Conservation (phyloP, 2,329 filamentous ascomycete genomes). For the Pseudogymnoascus sp. region DNA sequence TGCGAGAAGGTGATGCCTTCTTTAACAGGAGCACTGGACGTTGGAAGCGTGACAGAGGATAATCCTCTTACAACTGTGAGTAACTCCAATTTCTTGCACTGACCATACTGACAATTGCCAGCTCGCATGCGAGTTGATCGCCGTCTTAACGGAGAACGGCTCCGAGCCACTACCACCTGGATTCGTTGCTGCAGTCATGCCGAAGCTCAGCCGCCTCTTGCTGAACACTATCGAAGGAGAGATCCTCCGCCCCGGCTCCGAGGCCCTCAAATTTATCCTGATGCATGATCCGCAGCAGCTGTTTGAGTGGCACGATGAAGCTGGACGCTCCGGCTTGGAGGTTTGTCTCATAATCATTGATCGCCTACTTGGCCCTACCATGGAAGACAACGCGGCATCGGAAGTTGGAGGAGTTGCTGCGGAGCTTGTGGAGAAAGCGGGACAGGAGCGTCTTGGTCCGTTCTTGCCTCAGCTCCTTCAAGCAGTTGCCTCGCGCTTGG, state of each 20-base stretch:
- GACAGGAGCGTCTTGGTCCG: slow-evolving; percentile 80
- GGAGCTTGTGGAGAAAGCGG: slow-evolving; percentile 91
- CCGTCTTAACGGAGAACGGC: slow-evolving; percentile 73
- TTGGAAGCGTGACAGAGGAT: slow-evolving; percentile 78
- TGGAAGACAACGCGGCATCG: slow-evolving; percentile 92
- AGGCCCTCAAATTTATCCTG: slow-evolving; percentile 82
- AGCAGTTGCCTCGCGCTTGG: slow-evolving; percentile 79
- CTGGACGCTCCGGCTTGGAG: slow-evolving; percentile 75
- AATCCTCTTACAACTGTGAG: slow-evolving; percentile 69
- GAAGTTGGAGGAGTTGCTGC: slow-evolving; percentile 92
- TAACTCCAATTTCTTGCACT: slow-evolving; percentile 13
- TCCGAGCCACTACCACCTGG: slow-evolving; percentile 78
- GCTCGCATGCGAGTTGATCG: slow-evolving; percentile 77
- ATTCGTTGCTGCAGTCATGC: slow-evolving; percentile 77
- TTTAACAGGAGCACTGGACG: slow-evolving; percentile 80
- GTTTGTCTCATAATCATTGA: slow-evolving; percentile 88
- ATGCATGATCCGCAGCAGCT: slow-evolving; percentile 85
- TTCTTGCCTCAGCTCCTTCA: slow-evolving; percentile 82
- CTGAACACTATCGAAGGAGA: slow-evolving; percentile 82
- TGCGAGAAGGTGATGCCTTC: slow-evolving; percentile 83
- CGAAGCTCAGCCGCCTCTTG: slow-evolving; percentile 76
- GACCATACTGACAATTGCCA: slow-evolving; percentile 27
- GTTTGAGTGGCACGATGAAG: slow-evolving; percentile 75
- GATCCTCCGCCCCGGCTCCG: slow-evolving; percentile 76
- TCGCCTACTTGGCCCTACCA: slow-evolving; percentile 69